phyloP scores from a whole-genome alignment of 164 flowering plant genomes.

The Liriodendron chinense region DNA sequence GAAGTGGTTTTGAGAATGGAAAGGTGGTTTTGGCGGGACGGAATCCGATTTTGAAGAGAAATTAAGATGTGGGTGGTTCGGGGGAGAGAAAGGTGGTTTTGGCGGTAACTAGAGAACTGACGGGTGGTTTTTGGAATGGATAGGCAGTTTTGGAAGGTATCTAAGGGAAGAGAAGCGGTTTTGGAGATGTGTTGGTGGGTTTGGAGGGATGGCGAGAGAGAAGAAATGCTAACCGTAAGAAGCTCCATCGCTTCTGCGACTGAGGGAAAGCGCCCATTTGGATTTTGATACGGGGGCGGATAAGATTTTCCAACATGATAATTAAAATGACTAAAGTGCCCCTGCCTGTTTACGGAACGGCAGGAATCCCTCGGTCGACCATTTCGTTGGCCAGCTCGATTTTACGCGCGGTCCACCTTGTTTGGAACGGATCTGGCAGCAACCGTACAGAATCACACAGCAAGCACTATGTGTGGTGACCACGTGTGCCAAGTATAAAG shows the following conservation, averaged over 20 bases:
- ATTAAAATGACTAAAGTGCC: background rate
- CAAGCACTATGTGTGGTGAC: too few relatives aligned
- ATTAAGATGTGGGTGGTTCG: background rate
- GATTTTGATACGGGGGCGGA: background rate
- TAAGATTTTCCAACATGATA: background rate
- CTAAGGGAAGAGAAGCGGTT: background rate
- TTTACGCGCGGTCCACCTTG: too few relatives aligned
- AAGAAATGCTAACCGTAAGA: slow-evolving; percentile 35
- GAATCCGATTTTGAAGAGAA: background rate
- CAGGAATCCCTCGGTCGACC: background rate
- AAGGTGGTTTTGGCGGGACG: background rate
- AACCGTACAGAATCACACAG: too few relatives aligned
- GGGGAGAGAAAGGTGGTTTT: background rate
- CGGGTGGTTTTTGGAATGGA: background rate
- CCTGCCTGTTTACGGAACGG: background rate
- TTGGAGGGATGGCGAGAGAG: slow-evolving; percentile 31
- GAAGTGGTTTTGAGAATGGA: background rate
- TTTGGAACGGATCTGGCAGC: too few relatives aligned
- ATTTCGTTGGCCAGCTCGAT: background rate
- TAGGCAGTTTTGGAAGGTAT: slow-evolving; percentile 4
- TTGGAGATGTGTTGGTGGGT: slow-evolving; percentile 14
- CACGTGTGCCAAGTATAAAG: too few relatives aligned
- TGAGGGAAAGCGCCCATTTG: background rate
- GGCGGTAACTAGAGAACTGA: slow-evolving; percentile 6
- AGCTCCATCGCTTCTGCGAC: slow-evolving; percentile 42